A percentile compares a stretch with the other conserved stretches of the same genome.
Evolutionary conservation across 257 asterid genomes (phyloP).

Genomic region (Ballota nigra): DNA sequence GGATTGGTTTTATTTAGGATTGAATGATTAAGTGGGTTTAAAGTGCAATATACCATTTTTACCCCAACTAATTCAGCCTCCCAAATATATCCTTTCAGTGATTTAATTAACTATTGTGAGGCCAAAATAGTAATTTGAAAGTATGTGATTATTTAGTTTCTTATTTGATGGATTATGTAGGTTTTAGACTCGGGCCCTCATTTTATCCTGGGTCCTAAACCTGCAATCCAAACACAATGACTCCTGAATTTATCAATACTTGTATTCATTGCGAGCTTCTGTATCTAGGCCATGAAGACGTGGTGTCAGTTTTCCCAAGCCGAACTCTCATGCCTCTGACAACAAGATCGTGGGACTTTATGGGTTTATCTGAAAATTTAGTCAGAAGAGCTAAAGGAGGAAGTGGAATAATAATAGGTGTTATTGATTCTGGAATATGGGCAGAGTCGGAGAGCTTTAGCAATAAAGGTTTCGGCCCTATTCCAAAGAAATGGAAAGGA

Average conservation of each 20-base stretch:
- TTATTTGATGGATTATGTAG: too few relatives aligned
- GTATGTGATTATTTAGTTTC: too few relatives aligned
- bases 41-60: too few relatives aligned
- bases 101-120: too few relatives aligned
- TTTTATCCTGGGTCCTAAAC: too few relatives aligned
- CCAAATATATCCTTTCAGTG: too few relatives aligned
- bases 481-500: slow-evolving; percentile 46
- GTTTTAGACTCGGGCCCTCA: too few relatives aligned
- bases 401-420: slow-evolving; percentile 26
- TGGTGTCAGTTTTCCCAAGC: slow-evolving; percentile 37
- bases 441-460: slow-evolving; percentile 36
- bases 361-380: slow-evolving; percentile 29
- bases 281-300: slow-evolving; percentile 30
- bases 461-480: slow-evolving; percentile 28
- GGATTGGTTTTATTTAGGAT: too few relatives aligned
- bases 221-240: too few relatives aligned
- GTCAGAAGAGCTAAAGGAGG: neutral
- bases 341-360: slow-evolving; percentile 46
- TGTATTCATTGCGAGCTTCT: neutral
- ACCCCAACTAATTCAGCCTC: too few relatives aligned
- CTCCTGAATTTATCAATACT: neutral
- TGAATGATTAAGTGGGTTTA: too few relatives aligned
- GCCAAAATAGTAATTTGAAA: too few relatives aligned
- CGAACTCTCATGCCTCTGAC: slow-evolving; percentile 31
- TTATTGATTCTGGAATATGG: slow-evolving; percentile 18